Evolutionary conservation across 2,329 filamentous ascomycete species (phyloP), one percentile per base, ranked within the genome.

Genomic region (Talaromyces sp.): DNA sequence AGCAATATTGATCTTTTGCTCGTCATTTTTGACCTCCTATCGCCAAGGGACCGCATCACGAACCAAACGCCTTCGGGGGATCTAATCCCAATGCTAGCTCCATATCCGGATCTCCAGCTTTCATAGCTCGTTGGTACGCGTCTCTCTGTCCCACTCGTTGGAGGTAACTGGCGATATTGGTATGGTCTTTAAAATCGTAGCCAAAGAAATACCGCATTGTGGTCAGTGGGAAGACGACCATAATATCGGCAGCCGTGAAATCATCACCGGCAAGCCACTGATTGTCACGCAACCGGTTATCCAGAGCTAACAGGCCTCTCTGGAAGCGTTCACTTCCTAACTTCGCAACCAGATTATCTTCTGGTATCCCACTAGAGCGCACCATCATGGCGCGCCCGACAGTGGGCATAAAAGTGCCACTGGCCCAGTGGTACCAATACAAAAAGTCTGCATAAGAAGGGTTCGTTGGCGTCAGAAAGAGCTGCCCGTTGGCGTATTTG

Each of bases 171-270:
- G 84, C 55, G 6, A 85, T 74, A 54, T 76, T 75, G 1, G 70
- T 65, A 64, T 82, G 82, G 0, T 66, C 70, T 2, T 62, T 65
- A 55, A 85, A 64, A 56, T 77, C 74, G 52, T 74, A 76, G 1
- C 78, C 77, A 27, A 72, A 72, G 65, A 84, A 88, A 55, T 77
- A 75, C 17, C 87, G 77, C 79, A 85, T 81, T 1, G 85, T 89
- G 0, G 86, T 88, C 36, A 90, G 73, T 15, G 79, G 77, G 67
- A 83, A 88, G 0, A 87, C 78, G 4, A 75, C 76, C 85, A 90
- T 88, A 44, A 88, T 77, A 71, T 91, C 88, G 1, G 88, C 88
- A 0, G 79, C 85, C 0, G 85, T 88, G 62, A 90, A 84, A 57
- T 86, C 78, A 0, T 80, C 74, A 2, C 87, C 88, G 0, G 84